Evolutionary conservation across 331 rosid species (phyloP).

Genomic region (Phaseolus coccineus): DNA sequence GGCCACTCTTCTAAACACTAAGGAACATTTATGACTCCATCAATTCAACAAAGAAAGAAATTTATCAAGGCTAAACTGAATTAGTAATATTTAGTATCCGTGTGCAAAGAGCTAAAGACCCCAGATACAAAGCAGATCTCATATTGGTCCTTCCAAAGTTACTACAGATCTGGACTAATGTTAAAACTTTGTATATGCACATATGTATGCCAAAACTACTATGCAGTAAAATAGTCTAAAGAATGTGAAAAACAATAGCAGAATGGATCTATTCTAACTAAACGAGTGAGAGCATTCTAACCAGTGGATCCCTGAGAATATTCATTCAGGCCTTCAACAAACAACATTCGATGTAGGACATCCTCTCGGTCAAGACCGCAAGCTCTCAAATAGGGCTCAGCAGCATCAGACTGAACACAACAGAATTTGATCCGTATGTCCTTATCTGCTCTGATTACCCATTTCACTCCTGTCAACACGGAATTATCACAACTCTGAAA

Average conservation of each 20-base stretch:
- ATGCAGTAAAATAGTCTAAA: conserved; percentile 5
- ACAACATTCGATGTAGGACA: conserved; percentile 69
- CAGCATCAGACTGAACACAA: conserved; percentile 77
- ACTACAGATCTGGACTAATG: conserved; percentile 5
- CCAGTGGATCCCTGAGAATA: conserved; percentile 82
- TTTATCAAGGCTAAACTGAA: not conserved
- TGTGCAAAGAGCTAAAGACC: conserved; percentile 29
- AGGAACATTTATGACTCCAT: conserved; percentile 1
- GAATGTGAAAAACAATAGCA: conserved; percentile 2
- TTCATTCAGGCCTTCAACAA: conserved; percentile 69
- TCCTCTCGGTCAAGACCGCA: conserved; percentile 83
- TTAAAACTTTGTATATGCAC: not conserved
- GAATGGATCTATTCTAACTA: not conserved
- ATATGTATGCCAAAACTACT: conserved; percentile 13
- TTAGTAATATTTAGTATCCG: not conserved
- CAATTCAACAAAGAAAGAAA: not conserved
- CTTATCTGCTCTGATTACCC: conserved; percentile 72
- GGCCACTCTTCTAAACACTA: conserved; percentile 5
- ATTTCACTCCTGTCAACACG: conserved; percentile 70
- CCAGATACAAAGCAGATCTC: not conserved
- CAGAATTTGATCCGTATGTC: conserved; percentile 78
- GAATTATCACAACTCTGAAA: not conserved
- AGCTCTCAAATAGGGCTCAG: conserved; percentile 74
- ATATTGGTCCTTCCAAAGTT: conserved; percentile 14
- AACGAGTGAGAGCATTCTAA: conserved; percentile 44